Base-by-base conservation (phyloP, 225 moss, liverwort and hornwort genomes). In the Straminergon stramineum region DNA sequence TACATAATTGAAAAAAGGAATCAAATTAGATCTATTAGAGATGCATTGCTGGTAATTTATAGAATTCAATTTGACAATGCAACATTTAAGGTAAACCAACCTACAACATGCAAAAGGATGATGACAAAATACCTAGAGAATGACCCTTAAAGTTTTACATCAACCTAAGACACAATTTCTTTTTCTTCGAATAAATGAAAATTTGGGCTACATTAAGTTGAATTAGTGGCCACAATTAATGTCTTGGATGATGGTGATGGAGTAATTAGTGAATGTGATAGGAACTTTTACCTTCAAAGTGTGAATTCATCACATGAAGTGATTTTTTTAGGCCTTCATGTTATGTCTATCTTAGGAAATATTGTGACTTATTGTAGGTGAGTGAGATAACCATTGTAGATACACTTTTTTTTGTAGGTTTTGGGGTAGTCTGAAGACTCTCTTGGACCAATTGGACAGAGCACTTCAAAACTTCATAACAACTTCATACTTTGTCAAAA, bases 271-370 rank as follows among this genome's bases (percentile, higher is more conserved):
- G 11, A 67, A 1, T 10, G 5, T 6, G 19, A 11, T 18, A 35
- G 18, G 67, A 67, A 67, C 11, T 67, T 35, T 4, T 15, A 67
- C 10, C 35, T 67, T 67, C 35, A 35, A 11, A 67, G 2, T 67
- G 10, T 67, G 19, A 35, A 35, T 67, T 67, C 6, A 19, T 67
- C 5, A 67, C 10, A 11, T 0, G 5, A 19, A 20, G 18, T 34
- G n/a, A 7, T 39, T 39, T n/a, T 62, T 39, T n/a, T 39, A 70
- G 41, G 21, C 39, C 39, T 41, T 41, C 5, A 26, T 15, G 5
- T 43, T 43, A 1, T 21, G 0, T 2, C 7, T 21, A n/a, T n/a
- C 1, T 39, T 9, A 43, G 0, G 1, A 16, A 39, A 43, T 16
- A 73, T 5, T 73, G 5, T 16, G 9, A 70, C 4, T 43, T 43